These are phyloP conservation scores for Gentiana dahurica DNA, from an alignment of 257 asterid genomes.

Conservation along the genomic window DNA sequence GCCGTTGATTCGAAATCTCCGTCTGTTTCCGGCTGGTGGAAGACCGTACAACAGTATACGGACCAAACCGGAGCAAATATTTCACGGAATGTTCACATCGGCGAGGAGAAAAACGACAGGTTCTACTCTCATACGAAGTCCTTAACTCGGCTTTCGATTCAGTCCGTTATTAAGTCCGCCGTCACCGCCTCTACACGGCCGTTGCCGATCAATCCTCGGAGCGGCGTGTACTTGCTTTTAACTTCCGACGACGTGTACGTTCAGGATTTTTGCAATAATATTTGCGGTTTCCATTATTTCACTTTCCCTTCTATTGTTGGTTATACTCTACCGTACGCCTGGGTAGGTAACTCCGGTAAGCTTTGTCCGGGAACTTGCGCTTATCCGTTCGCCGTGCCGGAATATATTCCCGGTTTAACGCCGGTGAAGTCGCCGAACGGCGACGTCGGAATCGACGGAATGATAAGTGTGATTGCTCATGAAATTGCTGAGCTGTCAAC, in stretches of 20 bases:
- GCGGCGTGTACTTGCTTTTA: constrained; percentile 63
- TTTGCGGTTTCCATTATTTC: constrained; percentile 81
- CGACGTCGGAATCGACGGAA: constrained; percentile 76
- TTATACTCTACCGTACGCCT: constrained; percentile 86
- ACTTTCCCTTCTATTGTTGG: constrained; percentile 88
- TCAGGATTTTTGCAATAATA: constrained; percentile 58
- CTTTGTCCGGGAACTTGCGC: constrained; percentile 73
- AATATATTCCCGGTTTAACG: constrained; percentile 48
- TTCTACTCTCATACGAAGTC: constrained; percentile 53
- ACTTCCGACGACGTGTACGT: constrained; percentile 70
- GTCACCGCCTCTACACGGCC: constrained; percentile 54
- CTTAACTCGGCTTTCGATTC: constrained; percentile 60
- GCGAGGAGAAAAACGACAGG: constrained; percentile 60
- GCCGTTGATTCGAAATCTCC: constrained; percentile 39
- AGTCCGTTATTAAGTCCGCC: constrained; percentile 60
- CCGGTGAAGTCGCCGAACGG: constrained; percentile 62
- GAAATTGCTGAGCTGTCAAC: constrained; percentile 80
- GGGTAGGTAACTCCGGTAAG: constrained; percentile 84
- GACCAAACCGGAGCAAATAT: constrained; percentile 68
- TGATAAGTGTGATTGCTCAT: constrained; percentile 85
- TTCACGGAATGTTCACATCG: constrained; percentile 41
- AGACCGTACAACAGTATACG: constrained; percentile 61
- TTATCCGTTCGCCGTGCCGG: constrained; percentile 76
- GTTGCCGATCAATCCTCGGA: constrained; percentile 57
- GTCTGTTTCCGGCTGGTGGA: constrained; percentile 80